Evolutionary conservation across 139 green algal species (phyloP).

Genomic region (Gonium pectorale): DNA sequence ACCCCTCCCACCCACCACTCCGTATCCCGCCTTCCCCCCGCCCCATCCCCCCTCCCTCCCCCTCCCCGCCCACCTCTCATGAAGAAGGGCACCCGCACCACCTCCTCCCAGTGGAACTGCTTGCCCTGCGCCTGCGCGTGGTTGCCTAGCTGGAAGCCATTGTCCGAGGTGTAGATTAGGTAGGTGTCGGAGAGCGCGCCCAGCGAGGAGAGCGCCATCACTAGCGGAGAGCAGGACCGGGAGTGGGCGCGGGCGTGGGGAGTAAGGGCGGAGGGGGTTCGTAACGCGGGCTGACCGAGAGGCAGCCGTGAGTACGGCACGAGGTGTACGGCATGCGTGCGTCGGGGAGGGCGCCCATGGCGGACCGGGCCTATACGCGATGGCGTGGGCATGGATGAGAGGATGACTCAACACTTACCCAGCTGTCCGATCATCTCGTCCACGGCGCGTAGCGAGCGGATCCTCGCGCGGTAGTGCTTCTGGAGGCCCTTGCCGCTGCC

Average conservation of each 20-base stretch:
- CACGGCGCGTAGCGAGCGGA: conserved; percentile 35
- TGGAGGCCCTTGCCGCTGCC: neutral
- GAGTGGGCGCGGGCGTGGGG: no score
- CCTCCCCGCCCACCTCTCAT: neutral
- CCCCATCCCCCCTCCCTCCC: neutral
- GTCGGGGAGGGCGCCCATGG: no score
- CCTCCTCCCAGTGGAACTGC: neutral
- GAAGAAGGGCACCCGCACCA: no score
- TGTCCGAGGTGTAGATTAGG: conserved; percentile 62
- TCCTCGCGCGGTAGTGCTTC: conserved; percentile 33
- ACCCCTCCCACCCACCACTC: neutral
- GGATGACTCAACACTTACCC: no score
- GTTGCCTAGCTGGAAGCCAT: conserved; percentile 45
- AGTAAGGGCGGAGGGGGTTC: no score
- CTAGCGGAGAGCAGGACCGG: no score
- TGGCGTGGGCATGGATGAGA: no score
- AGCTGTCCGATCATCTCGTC: conserved; percentile 54
- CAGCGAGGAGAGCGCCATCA: no score
- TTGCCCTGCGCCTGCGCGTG: conserved; percentile 22
- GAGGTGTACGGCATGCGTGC: no score
- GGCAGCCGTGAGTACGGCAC: no score
- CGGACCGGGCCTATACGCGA: no score
- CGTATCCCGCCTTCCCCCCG: neutral
- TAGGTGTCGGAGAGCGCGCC: conserved; percentile 63
- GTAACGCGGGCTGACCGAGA: no score